Evolutionary conservation across 2,329 filamentous ascomycete species (phyloP).

Genomic region (Verticillium dahliae): DNA sequence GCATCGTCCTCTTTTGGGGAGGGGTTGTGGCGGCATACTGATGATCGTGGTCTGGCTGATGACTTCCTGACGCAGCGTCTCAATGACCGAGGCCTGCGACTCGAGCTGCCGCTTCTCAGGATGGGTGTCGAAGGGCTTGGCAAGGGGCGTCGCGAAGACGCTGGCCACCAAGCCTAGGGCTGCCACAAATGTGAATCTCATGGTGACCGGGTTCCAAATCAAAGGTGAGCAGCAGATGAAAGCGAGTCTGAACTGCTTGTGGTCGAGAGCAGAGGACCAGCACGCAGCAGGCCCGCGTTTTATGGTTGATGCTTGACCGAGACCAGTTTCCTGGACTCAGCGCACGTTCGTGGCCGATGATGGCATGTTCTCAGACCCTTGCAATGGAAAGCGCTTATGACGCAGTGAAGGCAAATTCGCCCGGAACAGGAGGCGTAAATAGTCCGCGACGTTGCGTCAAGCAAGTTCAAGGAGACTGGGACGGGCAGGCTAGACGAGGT

Average conservation of each 20-base stretch:
- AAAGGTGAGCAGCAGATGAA: neutral
- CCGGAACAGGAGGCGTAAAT: neutral
- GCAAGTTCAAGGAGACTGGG: neutral
- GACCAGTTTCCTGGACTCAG: neutral
- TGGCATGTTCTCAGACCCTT: neutral
- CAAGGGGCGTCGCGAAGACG: neutral
- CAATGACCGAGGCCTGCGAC: neutral
- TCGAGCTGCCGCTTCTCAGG: neutral
- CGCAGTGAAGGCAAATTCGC: neutral
- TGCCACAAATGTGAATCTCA: neutral
- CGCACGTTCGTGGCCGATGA: neutral
- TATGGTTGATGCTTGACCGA: neutral
- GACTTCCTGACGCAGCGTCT: neutral
- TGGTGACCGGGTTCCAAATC: neutral
- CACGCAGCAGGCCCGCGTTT: neutral
- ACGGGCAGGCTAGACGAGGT: neutral
- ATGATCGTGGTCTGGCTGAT: neutral
- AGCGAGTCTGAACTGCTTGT: neutral
- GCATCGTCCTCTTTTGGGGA: neutral
- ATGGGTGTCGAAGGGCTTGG: neutral
- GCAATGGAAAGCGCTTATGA: neutral
- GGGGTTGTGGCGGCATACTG: neutral
- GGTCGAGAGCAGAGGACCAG: neutral
- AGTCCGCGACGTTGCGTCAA: neutral
- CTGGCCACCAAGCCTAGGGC: neutral